Evolutionary conservation across 495 filamentous ascomycete species (phyloP).

Genomic region (Penicillium steckii): DNA sequence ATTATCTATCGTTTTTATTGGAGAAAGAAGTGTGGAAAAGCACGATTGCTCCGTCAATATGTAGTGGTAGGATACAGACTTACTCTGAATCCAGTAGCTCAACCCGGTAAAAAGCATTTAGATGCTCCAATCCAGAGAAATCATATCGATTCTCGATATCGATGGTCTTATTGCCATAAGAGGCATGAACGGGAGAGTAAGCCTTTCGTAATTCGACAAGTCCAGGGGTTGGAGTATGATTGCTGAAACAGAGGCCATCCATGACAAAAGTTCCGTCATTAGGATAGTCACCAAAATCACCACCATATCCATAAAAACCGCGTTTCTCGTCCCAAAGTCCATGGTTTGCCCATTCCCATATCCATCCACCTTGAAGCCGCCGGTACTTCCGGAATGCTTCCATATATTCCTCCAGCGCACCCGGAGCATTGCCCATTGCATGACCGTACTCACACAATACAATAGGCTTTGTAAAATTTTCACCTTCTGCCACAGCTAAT

Average conservation of each 20-base stretch:
- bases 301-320: constrained; percentile 60
- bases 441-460: constrained; percentile 69
- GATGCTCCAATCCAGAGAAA: constrained; percentile 49
- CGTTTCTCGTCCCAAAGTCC: constrained; percentile 53
- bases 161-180: not conserved
- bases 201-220: constrained; percentile 59
- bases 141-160: constrained; percentile 53
- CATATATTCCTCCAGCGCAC: constrained; percentile 63
- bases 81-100: constrained; percentile 18
- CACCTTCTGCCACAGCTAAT: constrained; percentile 38
- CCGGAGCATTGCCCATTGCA: constrained; percentile 73
- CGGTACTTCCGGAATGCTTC: constrained; percentile 56
- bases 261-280: constrained; percentile 65
- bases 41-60: no score
- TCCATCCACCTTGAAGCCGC: constrained; percentile 65
- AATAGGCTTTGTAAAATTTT: constrained; percentile 52
- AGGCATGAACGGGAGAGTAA: constrained; percentile 47
- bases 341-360: constrained; percentile 77
- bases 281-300: constrained; percentile 63
- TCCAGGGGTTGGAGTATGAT: constrained; percentile 57
- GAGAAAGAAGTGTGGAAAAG: no score
- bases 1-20: no score
- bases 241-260: constrained; percentile 58
- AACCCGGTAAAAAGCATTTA: constrained; percentile 30
- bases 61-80: not conserved